Base-by-base conservation (phyloP, 768 basidiomycete genomes). In the Agrocybe chaxingu region DNA sequence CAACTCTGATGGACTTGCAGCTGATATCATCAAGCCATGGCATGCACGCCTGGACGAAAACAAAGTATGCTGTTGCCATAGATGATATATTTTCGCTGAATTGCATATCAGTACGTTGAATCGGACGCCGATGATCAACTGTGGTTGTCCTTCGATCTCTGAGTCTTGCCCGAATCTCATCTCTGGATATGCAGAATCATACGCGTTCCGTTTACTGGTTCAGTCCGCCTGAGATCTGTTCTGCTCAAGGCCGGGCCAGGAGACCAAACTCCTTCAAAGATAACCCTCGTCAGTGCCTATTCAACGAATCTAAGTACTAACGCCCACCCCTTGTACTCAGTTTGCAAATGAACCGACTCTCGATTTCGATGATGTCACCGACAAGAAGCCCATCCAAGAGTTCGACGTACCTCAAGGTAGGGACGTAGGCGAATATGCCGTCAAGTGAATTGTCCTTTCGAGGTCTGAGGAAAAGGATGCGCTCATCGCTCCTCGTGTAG, bases 61-160 rank as follows among this genome's bases (percentile, higher is more conserved):
- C 30, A 71, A 75, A 71, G 93, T 93, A 44, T 41, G 18, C 30
- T 5, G 41, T 24, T 39, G 18, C 30, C 5, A 40, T 24, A 41
- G 12, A 30, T 45, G n/a, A 52, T 47, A 57, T 4, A 31, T 12
- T 32, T 46, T 13, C 44, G 42, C 47, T 37, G 34, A 35, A 8
- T 30, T 47, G 10, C 24, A 48, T 48, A 18, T 7, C 56, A 97
- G 93, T 89, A 70, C 53, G 64, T 94, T 51, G 88, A 93, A 66
- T 93, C 91, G 12, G 94, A 97, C 56, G 87, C 88, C 32, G 94
- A 96, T 67, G 93, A 95, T 62, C 88, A 92, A 66, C 67, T 97
- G 90, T 91, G 66, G 31, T 4, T 45, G 30, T 7, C 34, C 41
- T 41, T 34, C 50, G 24, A 49, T 47, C 33, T 47, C 32, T 45